phyloP scores from a whole-genome alignment of 2,329 filamentous ascomycete species.

The Grosmannia penicillata region DNA sequence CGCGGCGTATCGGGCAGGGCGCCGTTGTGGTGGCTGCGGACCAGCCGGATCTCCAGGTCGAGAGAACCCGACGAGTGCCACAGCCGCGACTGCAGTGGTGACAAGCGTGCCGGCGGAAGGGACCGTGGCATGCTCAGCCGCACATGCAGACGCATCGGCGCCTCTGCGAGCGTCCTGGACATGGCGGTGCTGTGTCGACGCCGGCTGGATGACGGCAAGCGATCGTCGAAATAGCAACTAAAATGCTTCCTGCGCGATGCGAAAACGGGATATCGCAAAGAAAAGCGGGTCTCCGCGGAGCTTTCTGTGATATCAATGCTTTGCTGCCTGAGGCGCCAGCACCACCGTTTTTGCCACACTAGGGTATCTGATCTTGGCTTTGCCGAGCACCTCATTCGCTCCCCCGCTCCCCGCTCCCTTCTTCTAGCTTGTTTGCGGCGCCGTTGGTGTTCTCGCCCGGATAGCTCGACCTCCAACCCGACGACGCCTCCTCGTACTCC shows the following conservation, averaged over 20 bases:
- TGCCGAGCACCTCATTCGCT: conserved; percentile 7
- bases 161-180: neutral
- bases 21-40: neutral
- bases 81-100: neutral
- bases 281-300: neutral
- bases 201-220: neutral
- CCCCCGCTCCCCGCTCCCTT: neutral
- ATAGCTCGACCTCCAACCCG: neutral
- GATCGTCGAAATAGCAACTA: neutral
- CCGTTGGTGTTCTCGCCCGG: neutral
- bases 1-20: neutral
- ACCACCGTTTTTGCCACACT: neutral
- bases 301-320: neutral
- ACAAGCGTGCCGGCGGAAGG: too few relatives aligned
- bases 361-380: neutral
- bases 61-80: neutral
- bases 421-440: neutral
- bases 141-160: neutral
- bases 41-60: neutral
- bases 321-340: conserved; percentile 6
- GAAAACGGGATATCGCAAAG: neutral
- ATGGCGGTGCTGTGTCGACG: neutral
- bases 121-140: neutral
- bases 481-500: neutral
- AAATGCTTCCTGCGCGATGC: neutral